Base-by-base conservation (phyloP, 208 protist species). In the Endotrypanum monterogeii region DNA sequence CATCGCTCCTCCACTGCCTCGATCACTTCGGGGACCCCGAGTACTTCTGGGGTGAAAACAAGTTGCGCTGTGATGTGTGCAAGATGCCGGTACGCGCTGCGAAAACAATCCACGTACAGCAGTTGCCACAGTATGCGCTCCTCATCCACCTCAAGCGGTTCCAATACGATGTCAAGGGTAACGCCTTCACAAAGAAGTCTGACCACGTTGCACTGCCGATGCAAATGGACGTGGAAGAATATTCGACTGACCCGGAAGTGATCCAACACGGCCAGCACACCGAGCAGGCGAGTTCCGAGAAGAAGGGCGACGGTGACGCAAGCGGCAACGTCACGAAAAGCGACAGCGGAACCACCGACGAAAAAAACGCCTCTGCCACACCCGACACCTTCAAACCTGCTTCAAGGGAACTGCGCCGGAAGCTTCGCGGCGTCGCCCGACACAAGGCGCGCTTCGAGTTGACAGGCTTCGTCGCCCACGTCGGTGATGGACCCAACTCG, bases 131-230 rank as follows among this genome's bases (percentile, higher is more conserved):
- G 76, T 95, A 96, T 60, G 89, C 89, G 14, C 82, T 98, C 18
- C 73, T 96, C 12, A 83, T 98, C 35, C 95, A 98, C 61, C 80
- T 98, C 2, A 98, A 98, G 73, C 87, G 95, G 12, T 98, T 98
- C 82, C 93, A 93, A 41, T 98, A 96, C 81, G 84, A 95, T 56
- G 87, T 90, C 57, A 84, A 83, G 67, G 84, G 73, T 62, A 75
- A 87, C 20, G 74, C 11, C 41, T 92, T 94, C 73, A 85, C 73
- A 63, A 98, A 98, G 74, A 84, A 89, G 54, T 80, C 88, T 30
- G 87, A 96, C 62, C 92, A 97, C 74, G 91, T 98, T 14, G 87
- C 93, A 20, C 87, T 98, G 55, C 93, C 95, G 46, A 86, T 89
- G 61, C 87, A 93, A 69, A 94, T 98, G 71, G 85, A 95, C 56